A percentile compares a stretch with the other conserved stretches of the same genome.
These are phyloP conservation scores for Filobasidium wieringae DNA, from an alignment of 768 basidiomycete genomes.

Conservation along the genomic window DNA sequence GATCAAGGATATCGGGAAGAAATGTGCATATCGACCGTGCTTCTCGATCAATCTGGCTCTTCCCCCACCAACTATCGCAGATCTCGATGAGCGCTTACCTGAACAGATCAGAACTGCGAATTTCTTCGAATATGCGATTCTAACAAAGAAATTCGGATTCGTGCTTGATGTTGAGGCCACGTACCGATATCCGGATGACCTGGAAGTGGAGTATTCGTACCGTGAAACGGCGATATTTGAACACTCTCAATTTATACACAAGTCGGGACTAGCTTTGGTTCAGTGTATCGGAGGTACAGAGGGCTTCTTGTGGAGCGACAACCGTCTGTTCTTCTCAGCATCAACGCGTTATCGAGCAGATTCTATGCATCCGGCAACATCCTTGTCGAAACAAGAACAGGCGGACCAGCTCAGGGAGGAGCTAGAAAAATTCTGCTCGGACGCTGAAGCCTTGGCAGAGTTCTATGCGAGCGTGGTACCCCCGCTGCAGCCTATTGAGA, in stretches of 20 bases:
- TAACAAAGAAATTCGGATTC: constrained; percentile 61
- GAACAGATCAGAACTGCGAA: constrained; percentile 49
- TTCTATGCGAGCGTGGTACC: constrained; percentile 68
- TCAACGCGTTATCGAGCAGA: constrained; percentile 31
- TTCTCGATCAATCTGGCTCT: constrained; percentile 68
- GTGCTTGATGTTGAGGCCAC: constrained; percentile 61
- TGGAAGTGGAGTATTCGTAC: constrained; percentile 83
- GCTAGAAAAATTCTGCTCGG: constrained; percentile 56
- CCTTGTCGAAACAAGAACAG: constrained; percentile 45
- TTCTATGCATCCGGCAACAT: constrained; percentile 9
- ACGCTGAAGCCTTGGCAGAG: constrained; percentile 45
- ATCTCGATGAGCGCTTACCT: constrained; percentile 56
- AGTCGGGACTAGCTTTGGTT: constrained; percentile 76
- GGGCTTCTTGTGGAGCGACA: constrained; percentile 81
- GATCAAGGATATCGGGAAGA: constrained; percentile 70
- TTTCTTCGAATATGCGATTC: constrained; percentile 70
- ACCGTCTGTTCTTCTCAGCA: constrained; percentile 48
- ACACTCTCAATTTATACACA: constrained; percentile 85
- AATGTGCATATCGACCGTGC: constrained; percentile 84
- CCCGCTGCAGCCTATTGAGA: constrained; percentile 35
- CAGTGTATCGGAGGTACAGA: constrained; percentile 68
- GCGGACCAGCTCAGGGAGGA: constrained; percentile 54
- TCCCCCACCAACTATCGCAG: constrained; percentile 55
- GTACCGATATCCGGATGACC: constrained; percentile 60
- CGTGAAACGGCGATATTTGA: constrained; percentile 57